These are phyloP conservation scores for Agrocybe pediades DNA, from an alignment of 768 basidiomycete species.

Conservation along the genomic window DNA sequence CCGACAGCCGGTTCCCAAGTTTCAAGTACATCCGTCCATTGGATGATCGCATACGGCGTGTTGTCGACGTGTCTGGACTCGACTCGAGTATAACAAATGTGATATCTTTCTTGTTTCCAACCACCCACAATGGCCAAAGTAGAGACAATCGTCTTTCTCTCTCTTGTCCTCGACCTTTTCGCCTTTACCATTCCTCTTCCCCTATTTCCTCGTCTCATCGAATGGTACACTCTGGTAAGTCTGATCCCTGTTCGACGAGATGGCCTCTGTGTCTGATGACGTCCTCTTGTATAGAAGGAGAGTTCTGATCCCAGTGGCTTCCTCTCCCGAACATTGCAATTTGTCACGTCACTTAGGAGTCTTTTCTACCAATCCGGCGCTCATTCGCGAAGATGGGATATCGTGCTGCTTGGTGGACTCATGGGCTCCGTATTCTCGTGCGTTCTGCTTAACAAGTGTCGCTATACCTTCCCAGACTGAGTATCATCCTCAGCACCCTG, in stretches of 20 bases:
- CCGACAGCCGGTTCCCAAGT: conserved; percentile 19
- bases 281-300: conserved; percentile 56
- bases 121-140: conserved; percentile 56
- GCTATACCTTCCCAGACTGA: conserved; percentile 28
- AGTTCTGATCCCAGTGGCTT: conserved; percentile 69
- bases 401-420: conserved; percentile 93
- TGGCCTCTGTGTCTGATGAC: not conserved
- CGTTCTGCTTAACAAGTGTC: conserved; percentile 32
- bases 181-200: conserved; percentile 96
- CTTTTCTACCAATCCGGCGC: conserved; percentile 58
- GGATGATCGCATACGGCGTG: not conserved
- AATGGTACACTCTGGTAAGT: conserved; percentile 82
- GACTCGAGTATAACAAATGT: conserved; percentile 14
- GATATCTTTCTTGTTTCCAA: not conserved
- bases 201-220: conserved; percentile 94
- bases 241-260: not conserved
- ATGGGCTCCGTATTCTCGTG: conserved; percentile 95
- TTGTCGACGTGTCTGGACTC: conserved; percentile 16
- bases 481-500: conserved; percentile 56
- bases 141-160: conserved; percentile 85
- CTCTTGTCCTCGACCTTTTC: conserved; percentile 86
- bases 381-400: conserved; percentile 85
- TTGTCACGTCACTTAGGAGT: conserved; percentile 68
- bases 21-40: conserved; percentile 11
- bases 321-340: conserved; percentile 67